Base-by-base conservation (phyloP, 495 filamentous ascomycete genomes). In the Lepraria neglecta region DNA sequence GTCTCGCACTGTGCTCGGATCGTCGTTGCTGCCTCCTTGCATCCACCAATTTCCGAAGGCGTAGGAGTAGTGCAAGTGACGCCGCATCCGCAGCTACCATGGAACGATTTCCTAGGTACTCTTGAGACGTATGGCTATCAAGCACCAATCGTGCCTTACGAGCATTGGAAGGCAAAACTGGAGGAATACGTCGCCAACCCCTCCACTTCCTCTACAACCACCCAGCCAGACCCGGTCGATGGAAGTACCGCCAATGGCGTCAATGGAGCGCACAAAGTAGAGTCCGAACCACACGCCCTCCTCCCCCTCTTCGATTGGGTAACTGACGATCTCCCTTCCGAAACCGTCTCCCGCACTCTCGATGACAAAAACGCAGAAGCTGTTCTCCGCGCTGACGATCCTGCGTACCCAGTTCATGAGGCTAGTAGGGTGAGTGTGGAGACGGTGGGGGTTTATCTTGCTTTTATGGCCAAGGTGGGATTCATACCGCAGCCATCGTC, bases 281-380 rank as follows among this genome's bases (percentile, higher is more conserved):
- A 62, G 44, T 21, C 60, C 31, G 64, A 68, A 64, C 55, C 60
- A 28, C 65, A 64, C 46, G 67, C 65, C 30, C 61, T 76, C 69
- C 31, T 94, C 82, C 90, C 91, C 2, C 82, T 96, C 30, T 91
- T 87, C 69, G 87, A 96, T 73, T 92, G 95, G 70, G 88, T 88
- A 46, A 86, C 84, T 33, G 80, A 82, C 19, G 86, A 96, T 67
- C 81, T 97, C 10, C 91, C 91, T 0, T 81, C 80, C 10, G 84
- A 83, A 62, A 91, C 89, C 12, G 84, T 84, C 59, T 90, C 91
- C 1, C 91, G 89, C 0, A 88, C 89, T 69, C 77, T 97, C 27
- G 87, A 90, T 60, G 89, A 95, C 66, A 69, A 71, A 17, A 92
- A 95, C 64, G 84, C 92, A 3, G 78, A 79, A 0, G 71, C 75